Evolutionary conservation across 495 filamentous ascomycete genomes (phyloP), one percentile per base, ranked within the genome.

Genomic region (Xylaria bambusicola): DNA sequence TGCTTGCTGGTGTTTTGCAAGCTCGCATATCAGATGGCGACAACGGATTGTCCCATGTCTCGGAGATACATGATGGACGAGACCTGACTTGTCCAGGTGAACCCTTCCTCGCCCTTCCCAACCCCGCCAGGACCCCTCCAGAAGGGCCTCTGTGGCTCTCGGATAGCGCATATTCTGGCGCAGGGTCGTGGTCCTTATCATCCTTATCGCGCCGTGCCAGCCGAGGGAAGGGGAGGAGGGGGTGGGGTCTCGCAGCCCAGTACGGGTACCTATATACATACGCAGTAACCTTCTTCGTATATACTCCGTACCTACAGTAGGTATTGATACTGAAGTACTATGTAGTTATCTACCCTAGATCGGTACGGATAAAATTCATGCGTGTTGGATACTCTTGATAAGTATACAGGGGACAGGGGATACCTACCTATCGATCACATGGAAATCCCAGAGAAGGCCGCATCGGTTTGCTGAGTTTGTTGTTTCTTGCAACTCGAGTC

Each of bases 11-110:
- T 6, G 8, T 3, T 7, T 38, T 38, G 36, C 36, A 15, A 15
- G 36, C 36, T 10, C 29, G 10, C 10, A 5, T 10, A 33, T 38
- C 20, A 17, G 17, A 51, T 42, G 56, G 46, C 26, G 26, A 36
- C 36, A n/a, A n/a, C n/a, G n/a, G n/a, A n/a, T 38, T 38, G 12
- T 35, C 17, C 7, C 26, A 7, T 41, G 56, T 58, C 46, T 50
- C 47, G 47, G 35, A 38, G 33, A 33, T 51, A 10, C 38, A 36
- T 15, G 6, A 17, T 8, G 18, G 29, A 45, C 35, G 4, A 15
- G n/a, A 26, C 48, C 57, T 60, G 57, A 60, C 57, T 60, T 60
- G 57, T 29, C 40, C 57, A 60, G 52, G 57, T 60, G 57, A 60
- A 40, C 57, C 41, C 40, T 27, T 10, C 10, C 26, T 36, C 9